A percentile compares a stretch with the other conserved stretches of the same genome.
Conservation (phyloP, 768 basidiomycete genomes). For the Chiua virens region DNA sequence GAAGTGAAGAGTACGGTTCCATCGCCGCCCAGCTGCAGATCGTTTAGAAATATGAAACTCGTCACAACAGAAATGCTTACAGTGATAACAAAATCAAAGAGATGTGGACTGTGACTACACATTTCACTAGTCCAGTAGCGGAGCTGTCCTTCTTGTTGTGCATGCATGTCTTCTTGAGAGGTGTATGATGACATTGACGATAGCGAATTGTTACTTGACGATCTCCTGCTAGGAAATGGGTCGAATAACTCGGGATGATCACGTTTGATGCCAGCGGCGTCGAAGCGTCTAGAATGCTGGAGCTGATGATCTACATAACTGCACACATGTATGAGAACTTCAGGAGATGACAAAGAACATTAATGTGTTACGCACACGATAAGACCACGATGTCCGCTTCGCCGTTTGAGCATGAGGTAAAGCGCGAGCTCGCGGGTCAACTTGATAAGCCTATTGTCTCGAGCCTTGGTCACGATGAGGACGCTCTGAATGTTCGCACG, state of each 20-base stretch:
- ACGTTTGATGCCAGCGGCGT: slow-evolving; percentile 82
- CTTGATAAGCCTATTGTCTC: slow-evolving; percentile 95
- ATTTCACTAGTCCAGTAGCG: slow-evolving; percentile 97
- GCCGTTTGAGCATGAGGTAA: slow-evolving; percentile 91
- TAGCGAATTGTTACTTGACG: slow-evolving; percentile 63
- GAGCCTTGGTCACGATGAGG: slow-evolving; percentile 95
- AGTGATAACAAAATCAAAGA: slow-evolving; percentile 97
- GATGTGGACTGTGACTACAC: slow-evolving; percentile 87
- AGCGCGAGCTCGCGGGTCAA: slow-evolving; percentile 92
- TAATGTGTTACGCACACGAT: slow-evolving; percentile 64
- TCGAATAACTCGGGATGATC: slow-evolving; percentile 88
- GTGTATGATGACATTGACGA: slow-evolving; percentile 53
- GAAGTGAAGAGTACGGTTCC: slow-evolving; percentile 98
- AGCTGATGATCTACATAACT: slow-evolving; percentile 97
- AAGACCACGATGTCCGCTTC: slow-evolving; percentile 68
- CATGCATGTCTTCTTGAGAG: slow-evolving; percentile 39
- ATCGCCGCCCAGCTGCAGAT: slow-evolving; percentile 86
- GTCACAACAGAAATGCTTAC: slow-evolving; percentile 46
- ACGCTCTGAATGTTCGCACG: slow-evolving; percentile 89
- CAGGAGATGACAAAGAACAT: slow-evolving; percentile 8
- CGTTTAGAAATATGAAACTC: slow-evolving; percentile 10
- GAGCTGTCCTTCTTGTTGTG: slow-evolving; percentile 79
- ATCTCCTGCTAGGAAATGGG: slow-evolving; percentile 73
- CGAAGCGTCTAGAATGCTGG: slow-evolving; percentile 85
- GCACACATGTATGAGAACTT: slow-evolving; percentile 18